These are phyloP conservation scores for Rhodotorula sp. DNA, from an alignment of 1,284 basidiomycete species.

Conservation along the genomic window DNA sequence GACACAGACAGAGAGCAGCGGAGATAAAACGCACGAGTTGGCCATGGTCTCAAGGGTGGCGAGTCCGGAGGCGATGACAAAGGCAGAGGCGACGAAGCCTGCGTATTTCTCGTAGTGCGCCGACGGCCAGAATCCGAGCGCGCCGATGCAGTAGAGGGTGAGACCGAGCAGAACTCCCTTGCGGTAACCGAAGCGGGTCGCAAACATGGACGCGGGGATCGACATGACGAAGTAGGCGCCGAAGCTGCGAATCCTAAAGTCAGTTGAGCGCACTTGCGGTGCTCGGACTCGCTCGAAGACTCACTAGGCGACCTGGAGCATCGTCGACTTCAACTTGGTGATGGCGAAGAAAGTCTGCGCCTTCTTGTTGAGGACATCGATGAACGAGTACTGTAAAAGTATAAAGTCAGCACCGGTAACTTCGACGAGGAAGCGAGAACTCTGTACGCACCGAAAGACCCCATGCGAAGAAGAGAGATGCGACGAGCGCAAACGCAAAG, in stretches of 20 bases:
- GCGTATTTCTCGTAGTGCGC: conserved; percentile 56
- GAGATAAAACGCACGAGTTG: conserved; percentile 48
- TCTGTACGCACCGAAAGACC: background rate
- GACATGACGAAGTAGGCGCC: conserved; percentile 52
- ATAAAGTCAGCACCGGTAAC: background rate
- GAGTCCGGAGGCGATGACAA: conserved; percentile 65
- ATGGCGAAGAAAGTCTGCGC: conserved; percentile 70
- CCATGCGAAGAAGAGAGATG: conserved; percentile 21
- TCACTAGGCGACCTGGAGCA: conserved; percentile 60
- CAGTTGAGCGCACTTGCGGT: too few species aligned
- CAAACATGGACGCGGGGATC: conserved; percentile 49
- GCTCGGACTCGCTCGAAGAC: background rate
- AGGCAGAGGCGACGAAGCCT: background rate
- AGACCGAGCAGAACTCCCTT: conserved; percentile 60
- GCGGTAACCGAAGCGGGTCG: conserved; percentile 54
- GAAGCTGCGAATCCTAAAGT: conserved; percentile 52
- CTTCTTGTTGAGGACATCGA: conserved; percentile 77
- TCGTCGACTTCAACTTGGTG: conserved; percentile 73
- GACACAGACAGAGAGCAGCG: too few species aligned
- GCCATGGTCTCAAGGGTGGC: conserved; percentile 64
- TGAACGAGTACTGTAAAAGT: conserved; percentile 55
- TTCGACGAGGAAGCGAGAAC: background rate
- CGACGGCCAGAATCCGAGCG: conserved; percentile 78
- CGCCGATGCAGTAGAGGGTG: conserved; percentile 66
- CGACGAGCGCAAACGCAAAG: conserved; percentile 56